Base-by-base conservation (phyloP, 768 basidiomycete species). In the Psilocybe cyanescens region DNA sequence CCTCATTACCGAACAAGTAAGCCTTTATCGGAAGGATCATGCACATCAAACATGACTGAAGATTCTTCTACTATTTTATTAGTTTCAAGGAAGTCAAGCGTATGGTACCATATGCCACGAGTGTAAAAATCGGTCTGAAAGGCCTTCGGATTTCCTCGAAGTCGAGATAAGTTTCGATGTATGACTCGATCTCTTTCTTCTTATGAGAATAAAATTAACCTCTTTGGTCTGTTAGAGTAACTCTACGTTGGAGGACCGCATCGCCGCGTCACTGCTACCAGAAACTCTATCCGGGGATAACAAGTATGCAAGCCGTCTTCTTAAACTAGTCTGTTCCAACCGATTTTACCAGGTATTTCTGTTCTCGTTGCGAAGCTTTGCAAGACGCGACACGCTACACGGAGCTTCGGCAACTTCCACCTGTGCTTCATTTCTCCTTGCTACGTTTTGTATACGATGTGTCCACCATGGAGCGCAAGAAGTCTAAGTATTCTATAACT, bases 361-460 rank as follows among this genome's bases (percentile, higher is more conserved):
- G 97, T 71, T 83, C 90, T 4, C 76, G 76, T 24, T 99, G 97
- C 70, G 78, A 87, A 46, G 74, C 73, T 24, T 82, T 94, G 8
- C 88, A 90, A 71, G 86, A 94, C 60, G 97, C 97, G 4, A 88
- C 83, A 16, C 87, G 97, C 7, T 88, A 88, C 65, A 88, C 88
- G 1, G 82, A 89, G 67, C 75, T 97, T 12, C 81, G 80, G 28
- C 71, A 81, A 55, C 81, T 97, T 4, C 97, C 97, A 1, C 93
- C 94, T 0, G 90, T 95, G 5, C 81, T 98, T 2, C 94, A 99
- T 74, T 90, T 99, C 68, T 95, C 95, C 19, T 76, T 98, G 55
- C 83, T 97, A 58, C 92, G 97, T n/a, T 99, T 99, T 74, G 87
- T 93, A 30, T 99, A 91, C 68, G 93, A 96, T 74, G 66, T 89